Evolutionary conservation across 768 basidiomycete species (phyloP).

Genomic region (Hygrocybe punicea): DNA sequence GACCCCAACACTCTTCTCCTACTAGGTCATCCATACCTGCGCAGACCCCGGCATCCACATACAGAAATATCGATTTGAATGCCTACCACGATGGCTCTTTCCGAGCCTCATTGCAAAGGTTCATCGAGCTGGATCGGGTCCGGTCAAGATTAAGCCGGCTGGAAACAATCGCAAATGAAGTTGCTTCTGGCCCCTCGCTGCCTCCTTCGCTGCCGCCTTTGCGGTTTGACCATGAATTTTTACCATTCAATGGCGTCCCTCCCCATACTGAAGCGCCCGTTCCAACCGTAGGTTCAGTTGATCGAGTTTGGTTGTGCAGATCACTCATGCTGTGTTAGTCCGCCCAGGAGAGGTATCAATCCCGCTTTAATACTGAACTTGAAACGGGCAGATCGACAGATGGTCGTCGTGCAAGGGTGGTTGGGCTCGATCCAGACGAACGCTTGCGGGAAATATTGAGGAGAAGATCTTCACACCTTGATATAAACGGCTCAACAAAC

Average conservation of each 20-base stretch:
- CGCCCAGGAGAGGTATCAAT: background rate
- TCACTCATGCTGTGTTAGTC: background rate
- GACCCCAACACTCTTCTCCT: background rate
- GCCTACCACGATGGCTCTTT: conserved; percentile 47
- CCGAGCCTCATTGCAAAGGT: conserved; percentile 45
- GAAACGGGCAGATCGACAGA: background rate
- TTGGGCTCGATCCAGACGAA: background rate
- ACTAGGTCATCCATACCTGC: background rate
- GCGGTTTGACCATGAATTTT: background rate
- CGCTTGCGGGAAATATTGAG: background rate
- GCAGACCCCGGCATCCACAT: background rate
- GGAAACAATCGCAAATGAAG: conserved; percentile 18
- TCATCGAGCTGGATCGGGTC: conserved; percentile 15
- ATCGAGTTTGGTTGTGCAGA: background rate
- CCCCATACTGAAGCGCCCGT: background rate
- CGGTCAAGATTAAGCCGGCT: conserved; percentile 6
- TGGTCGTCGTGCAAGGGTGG: background rate
- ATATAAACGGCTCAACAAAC: background rate
- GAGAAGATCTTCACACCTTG: background rate
- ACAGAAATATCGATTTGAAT: conserved; percentile 29
- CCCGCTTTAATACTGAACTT: background rate
- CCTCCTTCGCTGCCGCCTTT: conserved; percentile 11
- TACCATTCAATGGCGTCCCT: background rate
- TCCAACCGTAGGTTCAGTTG: background rate
- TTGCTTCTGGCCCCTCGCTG: conserved; percentile 2